Conservation (phyloP, 306 rosid species). For the Fragaria ananassa region DNA sequence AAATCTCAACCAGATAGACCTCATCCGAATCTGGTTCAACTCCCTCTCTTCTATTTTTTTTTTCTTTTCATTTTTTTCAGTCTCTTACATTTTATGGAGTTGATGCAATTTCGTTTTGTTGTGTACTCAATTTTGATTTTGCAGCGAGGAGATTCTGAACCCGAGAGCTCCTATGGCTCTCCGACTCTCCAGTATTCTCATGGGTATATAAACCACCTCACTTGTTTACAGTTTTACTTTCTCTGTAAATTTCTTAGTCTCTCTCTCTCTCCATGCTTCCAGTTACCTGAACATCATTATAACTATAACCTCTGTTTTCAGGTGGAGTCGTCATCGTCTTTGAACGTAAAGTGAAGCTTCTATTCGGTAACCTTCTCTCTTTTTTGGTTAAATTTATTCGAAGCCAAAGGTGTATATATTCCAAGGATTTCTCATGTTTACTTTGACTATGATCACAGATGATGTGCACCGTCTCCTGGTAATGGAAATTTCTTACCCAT, state of each 20-base stretch:
- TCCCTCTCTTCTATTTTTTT: neutral
- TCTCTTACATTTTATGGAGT: neutral
- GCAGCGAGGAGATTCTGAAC: slow-evolving; percentile 81
- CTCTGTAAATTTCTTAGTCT: neutral
- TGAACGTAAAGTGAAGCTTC: slow-evolving; percentile 83
- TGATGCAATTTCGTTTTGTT: neutral
- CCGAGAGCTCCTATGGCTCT: slow-evolving; percentile 95
- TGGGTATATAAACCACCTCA: slow-evolving; percentile 53
- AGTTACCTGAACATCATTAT: neutral
- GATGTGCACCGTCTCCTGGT: slow-evolving; percentile 85
- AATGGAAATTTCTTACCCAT: slow-evolving; percentile 8
- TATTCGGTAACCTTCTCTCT: slow-evolving; percentile 42
- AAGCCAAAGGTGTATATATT: neutral
- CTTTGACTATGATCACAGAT: slow-evolving; percentile 42
- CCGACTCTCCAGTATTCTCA: slow-evolving; percentile 90
- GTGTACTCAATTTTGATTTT: neutral
- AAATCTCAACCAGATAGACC: slow-evolving; percentile 63
- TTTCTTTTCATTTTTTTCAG: neutral
- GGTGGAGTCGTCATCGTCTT: slow-evolving; percentile 92
- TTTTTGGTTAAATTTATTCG: neutral
- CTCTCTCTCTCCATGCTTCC: slow-evolving; percentile 11
- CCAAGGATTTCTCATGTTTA: neutral
- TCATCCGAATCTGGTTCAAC: slow-evolving; percentile 69
- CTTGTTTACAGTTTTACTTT: neutral
- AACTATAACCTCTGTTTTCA: slow-evolving; percentile 20